Evolutionary conservation across 164 flowering plant genomes (phyloP), one percentile per base, ranked within the genome.

Genomic region (Nelumbo lutea): DNA sequence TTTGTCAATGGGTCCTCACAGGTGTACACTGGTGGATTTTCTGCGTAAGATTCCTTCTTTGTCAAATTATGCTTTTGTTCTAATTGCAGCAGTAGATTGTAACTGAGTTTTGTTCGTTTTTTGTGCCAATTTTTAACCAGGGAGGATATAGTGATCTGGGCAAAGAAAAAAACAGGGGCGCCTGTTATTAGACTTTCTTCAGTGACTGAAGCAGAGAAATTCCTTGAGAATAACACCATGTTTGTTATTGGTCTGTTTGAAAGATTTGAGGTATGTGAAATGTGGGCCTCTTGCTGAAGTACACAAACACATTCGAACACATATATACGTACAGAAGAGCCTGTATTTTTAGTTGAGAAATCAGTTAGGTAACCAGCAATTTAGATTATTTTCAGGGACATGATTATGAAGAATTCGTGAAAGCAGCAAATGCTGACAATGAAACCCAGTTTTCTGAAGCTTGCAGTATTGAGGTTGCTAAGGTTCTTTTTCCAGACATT

Each of bases 101-200:
- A 27, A 27, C 27, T 27, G 27, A 27, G 50, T 57, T 64, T 27
- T 61, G 44, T 13, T 55, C 46, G 27, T 27, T 27, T 27, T 67
- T 14, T 38, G 65, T 70, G 56, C 41, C 69, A 3, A 46, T 66
- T 59, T 57, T 68, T 46, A 5, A 55, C 62, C 83, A 91, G 98
- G 85, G 87, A 87, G 67, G 96, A 95, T 43, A 84, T 95, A 43
- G 94, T 90, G 78, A 80, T 88, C 15, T 95, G 98, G 98, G 85
- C 79, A 6, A 86, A 87, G 76, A 95, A 95, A 77, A 95, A 81
- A 78, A 91, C 97, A 42, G 94, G 96, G 47, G 78, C 66, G 8
- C 96, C 98, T 68, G 84, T 90, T 77, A 78, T 82, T 74, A 85
- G 87, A 80, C 44, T 90, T 59, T 80, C 63, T 72, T 77, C 92